Conservation (phyloP, 2,329 filamentous ascomycete genomes). For the Arthrobotrys conoides region DNA sequence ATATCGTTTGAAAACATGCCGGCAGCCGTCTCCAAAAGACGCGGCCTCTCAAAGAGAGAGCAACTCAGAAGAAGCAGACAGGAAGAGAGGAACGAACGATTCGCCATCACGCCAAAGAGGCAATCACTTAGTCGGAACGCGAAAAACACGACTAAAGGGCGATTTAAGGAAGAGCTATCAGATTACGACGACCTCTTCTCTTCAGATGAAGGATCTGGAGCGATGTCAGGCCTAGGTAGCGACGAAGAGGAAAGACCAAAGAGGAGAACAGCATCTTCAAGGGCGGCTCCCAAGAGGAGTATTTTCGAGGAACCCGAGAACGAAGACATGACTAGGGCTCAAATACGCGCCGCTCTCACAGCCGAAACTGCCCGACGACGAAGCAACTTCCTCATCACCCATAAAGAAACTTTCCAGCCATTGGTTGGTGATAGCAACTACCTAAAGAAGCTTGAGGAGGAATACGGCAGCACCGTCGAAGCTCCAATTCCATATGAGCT, state of each 20-base stretch:
- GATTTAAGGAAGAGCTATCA: conserved; percentile 55
- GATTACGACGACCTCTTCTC: conserved; percentile 56
- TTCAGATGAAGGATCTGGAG: conserved; percentile 45
- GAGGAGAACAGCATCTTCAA: conserved; percentile 24
- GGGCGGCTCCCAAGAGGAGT: conserved; percentile 37
- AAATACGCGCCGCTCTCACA: conserved; percentile 52
- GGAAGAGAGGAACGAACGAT: conserved; percentile 32
- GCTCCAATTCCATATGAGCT: conserved; percentile 67
- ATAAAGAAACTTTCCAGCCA: conserved; percentile 54
- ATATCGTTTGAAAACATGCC: conserved; percentile 36
- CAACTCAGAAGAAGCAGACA: conserved; percentile 14
- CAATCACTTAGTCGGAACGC: conserved; percentile 53
- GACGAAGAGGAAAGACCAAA: conserved; percentile 50
- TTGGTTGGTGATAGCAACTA: conserved; percentile 58
- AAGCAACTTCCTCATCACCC: conserved; percentile 53
- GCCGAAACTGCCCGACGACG: conserved; percentile 51
- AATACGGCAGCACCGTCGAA: conserved; percentile 24
- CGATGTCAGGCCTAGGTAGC: conserved; percentile 52
- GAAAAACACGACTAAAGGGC: conserved; percentile 46
- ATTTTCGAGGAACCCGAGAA: conserved; percentile 57
- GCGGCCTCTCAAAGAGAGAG: conserved; percentile 43
- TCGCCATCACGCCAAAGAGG: conserved; percentile 44
- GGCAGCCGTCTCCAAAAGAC: conserved; percentile 44
- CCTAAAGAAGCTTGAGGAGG: conserved; percentile 50
- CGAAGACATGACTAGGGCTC: conserved; percentile 55